Conservation (phyloP, 163 green algal genomes). For the Prototheca stagnorum region DNA sequence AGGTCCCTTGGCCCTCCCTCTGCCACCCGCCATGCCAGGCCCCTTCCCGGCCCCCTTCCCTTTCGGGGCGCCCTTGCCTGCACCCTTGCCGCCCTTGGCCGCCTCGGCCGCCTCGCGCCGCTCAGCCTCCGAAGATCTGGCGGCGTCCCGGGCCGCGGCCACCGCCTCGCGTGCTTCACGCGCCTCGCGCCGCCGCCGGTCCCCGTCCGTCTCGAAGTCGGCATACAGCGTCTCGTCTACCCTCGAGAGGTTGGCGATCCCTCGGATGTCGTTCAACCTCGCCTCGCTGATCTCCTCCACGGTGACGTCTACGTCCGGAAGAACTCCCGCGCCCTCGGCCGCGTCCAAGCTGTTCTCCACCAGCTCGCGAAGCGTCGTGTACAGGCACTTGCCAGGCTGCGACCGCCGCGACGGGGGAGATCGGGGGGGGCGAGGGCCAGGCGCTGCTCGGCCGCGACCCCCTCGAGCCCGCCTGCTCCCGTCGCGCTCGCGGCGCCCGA, state of each 20-base stretch:
- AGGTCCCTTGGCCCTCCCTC: no score
- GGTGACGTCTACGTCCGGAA: constrained; percentile 67
- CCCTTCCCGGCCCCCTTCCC: no score
- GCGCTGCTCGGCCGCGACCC: no score
- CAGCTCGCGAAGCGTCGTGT: constrained; percentile 85
- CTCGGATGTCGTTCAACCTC: constrained; percentile 66
- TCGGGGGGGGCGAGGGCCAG: background rate
- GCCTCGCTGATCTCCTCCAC: constrained; percentile 80
- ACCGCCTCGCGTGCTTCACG: no score
- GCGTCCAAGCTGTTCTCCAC: constrained; percentile 84
- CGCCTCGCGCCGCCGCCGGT: no score
- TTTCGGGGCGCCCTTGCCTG: background rate
- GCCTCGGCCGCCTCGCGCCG: no score
- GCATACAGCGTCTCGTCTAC: constrained; percentile 81
- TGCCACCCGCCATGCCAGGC: no score
- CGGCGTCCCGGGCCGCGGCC: no score
- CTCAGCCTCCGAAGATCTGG: no score
- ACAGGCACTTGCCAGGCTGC: constrained; percentile 89
- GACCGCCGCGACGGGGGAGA: background rate
- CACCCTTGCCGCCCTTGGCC: background rate
- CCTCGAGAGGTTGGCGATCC: constrained; percentile 57
- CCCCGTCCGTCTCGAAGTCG: constrained; percentile 73
- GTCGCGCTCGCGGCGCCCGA: no score
- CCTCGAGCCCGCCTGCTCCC: no score
- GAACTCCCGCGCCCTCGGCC: constrained; percentile 53